phyloP scores from a whole-genome alignment of 306 rosid genomes.

The Bauhinia variegata region DNA sequence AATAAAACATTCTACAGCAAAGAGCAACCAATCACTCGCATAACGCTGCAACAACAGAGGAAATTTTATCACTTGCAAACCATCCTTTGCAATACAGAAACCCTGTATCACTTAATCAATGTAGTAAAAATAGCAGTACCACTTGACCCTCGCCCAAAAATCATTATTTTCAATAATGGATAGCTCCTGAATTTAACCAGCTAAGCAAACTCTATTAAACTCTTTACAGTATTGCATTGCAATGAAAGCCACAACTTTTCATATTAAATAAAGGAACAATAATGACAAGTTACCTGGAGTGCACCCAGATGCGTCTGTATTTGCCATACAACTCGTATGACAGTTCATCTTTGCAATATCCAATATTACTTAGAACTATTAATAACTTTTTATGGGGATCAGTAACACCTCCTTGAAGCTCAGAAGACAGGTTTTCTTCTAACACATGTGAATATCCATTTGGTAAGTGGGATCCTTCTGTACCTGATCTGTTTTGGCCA shows the following conservation, averaged over 20 bases:
- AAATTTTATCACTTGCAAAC: slow-evolving; percentile 24
- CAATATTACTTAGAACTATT: slow-evolving; percentile 87
- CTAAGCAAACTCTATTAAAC: slow-evolving; percentile 20
- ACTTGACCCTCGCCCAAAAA: neutral
- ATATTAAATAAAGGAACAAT: slow-evolving; percentile 1
- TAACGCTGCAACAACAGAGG: slow-evolving; percentile 20
- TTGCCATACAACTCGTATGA: slow-evolving; percentile 78
- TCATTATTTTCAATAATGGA: slow-evolving; percentile 4
- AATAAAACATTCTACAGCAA: slow-evolving; percentile 23
- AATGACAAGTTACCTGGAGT: slow-evolving; percentile 63
- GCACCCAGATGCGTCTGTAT: slow-evolving; percentile 83
- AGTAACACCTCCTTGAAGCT: slow-evolving; percentile 59
- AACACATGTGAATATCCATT: slow-evolving; percentile 74
- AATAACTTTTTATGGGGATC: slow-evolving; percentile 83
- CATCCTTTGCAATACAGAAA: slow-evolving; percentile 29
- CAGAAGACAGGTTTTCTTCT: slow-evolving; percentile 54
- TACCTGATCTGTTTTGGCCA: slow-evolving; percentile 57
- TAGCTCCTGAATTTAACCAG: slow-evolving; percentile 18
- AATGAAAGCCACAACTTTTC: slow-evolving; percentile 7
- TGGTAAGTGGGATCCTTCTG: slow-evolving; percentile 59
- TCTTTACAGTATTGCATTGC: neutral
- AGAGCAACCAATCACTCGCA: slow-evolving; percentile 20
- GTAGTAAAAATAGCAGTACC: neutral
- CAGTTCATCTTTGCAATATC: slow-evolving; percentile 96
- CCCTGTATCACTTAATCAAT: neutral